Base-by-base conservation (phyloP, 345 rosid genomes). In the Sonneratia alba region DNA sequence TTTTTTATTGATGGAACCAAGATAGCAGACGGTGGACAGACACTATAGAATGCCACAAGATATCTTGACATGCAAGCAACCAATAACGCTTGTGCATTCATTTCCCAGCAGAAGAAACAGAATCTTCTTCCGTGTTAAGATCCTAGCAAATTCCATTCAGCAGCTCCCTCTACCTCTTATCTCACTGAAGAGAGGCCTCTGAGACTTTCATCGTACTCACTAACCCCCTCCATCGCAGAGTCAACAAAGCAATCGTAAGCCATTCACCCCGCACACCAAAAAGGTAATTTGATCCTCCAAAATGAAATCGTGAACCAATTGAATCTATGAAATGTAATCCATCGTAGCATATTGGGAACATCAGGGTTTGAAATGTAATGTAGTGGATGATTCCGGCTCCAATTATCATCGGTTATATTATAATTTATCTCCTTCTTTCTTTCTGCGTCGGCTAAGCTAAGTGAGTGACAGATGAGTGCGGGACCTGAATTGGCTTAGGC, bases 401-500 rank as follows among this genome's bases (percentile, higher is more conserved):
- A 7, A 57, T 6, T 24, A 2, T 10, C 34, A 12, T 21, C n/a
- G 6, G 9, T 0, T 18, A 3, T 1, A 16, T 22, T 16, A 40
- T 7, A 3, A 40, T 3, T 40, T 40, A 3, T 40, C n/a, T n/a
- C n/a, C 7, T 40, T 40, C 3, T 40, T 40, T 40, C 53, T 16
- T 3, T 48, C 13, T 48, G 3, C 13, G 53, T 48, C 53, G n/a
- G n/a, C n/a, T n/a, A n/a, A 48, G 53, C 45, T 22, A n/a, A 10
- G 49, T 34, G 69, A 37, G 42, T 66, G 49, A 47, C 9, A 76
- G 42, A 42, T 37, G 36, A 72, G 65, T n/a, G 34, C 4, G 13
- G 22, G 75, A 91, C 98, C 98, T 90, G 98, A 71, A 82, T 73
- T 27, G 97, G 77, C 77, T 90, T 91, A 64, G 97, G 85, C 47